phyloP scores from a whole-genome alignment of 139 green algal species.

The Astrephomene gubernaculifera region DNA sequence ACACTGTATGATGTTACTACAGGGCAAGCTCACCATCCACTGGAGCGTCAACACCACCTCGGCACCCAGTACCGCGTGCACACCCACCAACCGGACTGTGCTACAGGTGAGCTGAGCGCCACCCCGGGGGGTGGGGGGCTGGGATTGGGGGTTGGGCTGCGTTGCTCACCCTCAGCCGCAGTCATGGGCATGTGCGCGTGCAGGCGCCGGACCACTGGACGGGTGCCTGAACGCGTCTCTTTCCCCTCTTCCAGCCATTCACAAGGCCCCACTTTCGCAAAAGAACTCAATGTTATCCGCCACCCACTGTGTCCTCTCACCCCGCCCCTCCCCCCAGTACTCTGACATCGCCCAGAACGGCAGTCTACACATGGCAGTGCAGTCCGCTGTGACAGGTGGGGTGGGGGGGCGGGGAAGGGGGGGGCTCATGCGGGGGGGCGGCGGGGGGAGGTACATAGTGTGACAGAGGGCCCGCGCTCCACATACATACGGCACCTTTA shows the following conservation, averaged over 20 bases:
- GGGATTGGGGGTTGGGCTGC: background rate
- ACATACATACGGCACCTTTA: no score
- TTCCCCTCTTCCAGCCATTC: background rate
- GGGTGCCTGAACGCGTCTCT: background rate
- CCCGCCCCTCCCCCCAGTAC: background rate
- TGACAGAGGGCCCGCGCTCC: no score
- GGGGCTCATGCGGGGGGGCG: no score
- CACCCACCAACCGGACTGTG: background rate
- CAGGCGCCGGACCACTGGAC: background rate
- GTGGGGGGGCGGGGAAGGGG: no score
- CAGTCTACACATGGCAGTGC: constrained; percentile 24
- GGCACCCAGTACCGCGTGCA: constrained; percentile 6
- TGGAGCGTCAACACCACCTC: constrained; percentile 22
- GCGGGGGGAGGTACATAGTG: no score
- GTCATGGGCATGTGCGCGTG: background rate
- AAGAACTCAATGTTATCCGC: background rate
- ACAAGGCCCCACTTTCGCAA: background rate
- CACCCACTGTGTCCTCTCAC: background rate
- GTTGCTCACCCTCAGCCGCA: background rate
- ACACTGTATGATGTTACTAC: no score
- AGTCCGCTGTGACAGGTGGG: background rate
- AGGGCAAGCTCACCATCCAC: constrained; percentile 20
- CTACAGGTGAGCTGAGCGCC: no score
- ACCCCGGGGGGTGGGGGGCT: no score
- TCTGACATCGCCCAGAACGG: background rate